Conservation (phyloP, 1,284 basidiomycete genomes). For the Tilletia horrida region DNA sequence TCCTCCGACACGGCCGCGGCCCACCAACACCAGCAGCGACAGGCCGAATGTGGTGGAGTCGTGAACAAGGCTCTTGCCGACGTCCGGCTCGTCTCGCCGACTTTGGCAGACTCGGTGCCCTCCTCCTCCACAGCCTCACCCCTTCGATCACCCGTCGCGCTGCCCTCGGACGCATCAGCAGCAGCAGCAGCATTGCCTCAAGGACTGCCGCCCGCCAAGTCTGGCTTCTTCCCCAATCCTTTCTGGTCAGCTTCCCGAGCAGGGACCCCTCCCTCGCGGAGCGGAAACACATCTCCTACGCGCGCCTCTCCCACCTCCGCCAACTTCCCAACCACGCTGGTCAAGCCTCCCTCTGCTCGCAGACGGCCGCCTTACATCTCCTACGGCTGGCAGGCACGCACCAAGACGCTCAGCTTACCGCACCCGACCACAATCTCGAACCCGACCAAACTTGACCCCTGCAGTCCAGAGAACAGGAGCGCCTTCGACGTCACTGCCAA, state of each 20-base stretch:
- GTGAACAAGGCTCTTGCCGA: too few relatives aligned
- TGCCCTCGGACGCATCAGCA: background rate
- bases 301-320: background rate
- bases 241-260: conserved; percentile 26
- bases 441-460: conserved; percentile 36
- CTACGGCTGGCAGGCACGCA: conserved; percentile 30
- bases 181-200: background rate
- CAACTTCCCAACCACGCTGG: conserved; percentile 1
- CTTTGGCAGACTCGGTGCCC: conserved; percentile 6
- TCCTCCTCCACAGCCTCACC: conserved; percentile 8
- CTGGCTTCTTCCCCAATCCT: conserved; percentile 17
- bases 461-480: conserved; percentile 33
- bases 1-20: background rate
- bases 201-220: background rate
- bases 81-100: background rate
- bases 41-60: background rate
- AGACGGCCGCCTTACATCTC: conserved; percentile 36
- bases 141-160: background rate
- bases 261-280: conserved; percentile 9
- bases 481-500: conserved; percentile 49
- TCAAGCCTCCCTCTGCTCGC: background rate
- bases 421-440: conserved; percentile 40
- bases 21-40: background rate
- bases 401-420: conserved; percentile 32
- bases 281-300: conserved; percentile 1